Base-by-base conservation (phyloP, 805 yeast genomes). In the Monosporozyma yasuniensis region DNA sequence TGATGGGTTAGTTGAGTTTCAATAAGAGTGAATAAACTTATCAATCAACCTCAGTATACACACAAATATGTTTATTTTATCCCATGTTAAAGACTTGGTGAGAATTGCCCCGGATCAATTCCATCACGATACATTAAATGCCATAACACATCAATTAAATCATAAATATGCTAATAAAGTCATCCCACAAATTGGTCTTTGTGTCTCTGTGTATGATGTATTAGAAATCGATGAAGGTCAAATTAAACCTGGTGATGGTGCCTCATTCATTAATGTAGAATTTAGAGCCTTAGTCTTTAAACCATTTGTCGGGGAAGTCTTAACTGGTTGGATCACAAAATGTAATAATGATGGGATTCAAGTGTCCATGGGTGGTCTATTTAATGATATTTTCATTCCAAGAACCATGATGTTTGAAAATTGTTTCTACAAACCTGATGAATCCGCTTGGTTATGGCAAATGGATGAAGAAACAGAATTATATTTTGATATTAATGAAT, bases 371-470 rank as follows among this genome's bases (percentile, higher is more conserved):
- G 75, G 88, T 75, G 96, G 85, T 54, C 85, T 93, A 65, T 93
- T 93, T 63, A 89, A 89, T 65, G 97, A 93, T 66, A 81, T 93
- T 10, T 87, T 87, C 65, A 84, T 93, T 52, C 98, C 98, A 7
- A 83, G 83, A 57, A 74, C 81, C 47, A 76, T 84, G 72, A 68
- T 93, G 42, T 93, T 93, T 63, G 96, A 90, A 61, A 77, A 78
- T 34, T 80, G 88, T 64, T 76, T 71, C 52, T 87, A 76, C 61
- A 73, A 75, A 30, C 64, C 84, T 1, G 80, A 76, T 41, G 99
- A 93, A 54, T 87, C 84, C 62, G 96, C 96, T 11, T 93, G 99
- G 99, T 82, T 90, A 41, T 93, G 99, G 99, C 78, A 80, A 48
- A 74, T 77, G 53, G 78, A 72, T 49, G 84, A 79, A 52, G 93